phyloP scores from a whole-genome alignment of 345 rosid species.

The thale cress (Arabidopsis thaliana) region TAIR10.1 NC_003074.8:7158001-7158500 shows the following conservation, averaged over 20 bases:
- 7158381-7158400: neutral
- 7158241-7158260: neutral
- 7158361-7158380: neutral
- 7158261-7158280: neutral
- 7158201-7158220: slow-evolving; percentile 25
- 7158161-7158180: slow-evolving; percentile 26
- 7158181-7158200: slow-evolving; percentile 3
- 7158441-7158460: neutral
- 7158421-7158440: neutral
- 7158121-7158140: slow-evolving; percentile 12
- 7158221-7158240: neutral
- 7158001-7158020: slow-evolving; percentile 85
- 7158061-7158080: slow-evolving; percentile 77
- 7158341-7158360: neutral
- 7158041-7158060: slow-evolving; percentile 57
- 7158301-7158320: neutral
- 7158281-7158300: neutral
- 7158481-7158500: slow-evolving; percentile 5
- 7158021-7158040: slow-evolving; percentile 66
- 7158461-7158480: neutral
- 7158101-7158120: slow-evolving; percentile 19
- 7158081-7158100: neutral
- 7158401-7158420: slow-evolving; percentile 2
- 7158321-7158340: neutral
- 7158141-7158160: slow-evolving; percentile 3